Conservation (phyloP, 163 green algal species). For the Chlamydomonas reinhardtii region DNA sequence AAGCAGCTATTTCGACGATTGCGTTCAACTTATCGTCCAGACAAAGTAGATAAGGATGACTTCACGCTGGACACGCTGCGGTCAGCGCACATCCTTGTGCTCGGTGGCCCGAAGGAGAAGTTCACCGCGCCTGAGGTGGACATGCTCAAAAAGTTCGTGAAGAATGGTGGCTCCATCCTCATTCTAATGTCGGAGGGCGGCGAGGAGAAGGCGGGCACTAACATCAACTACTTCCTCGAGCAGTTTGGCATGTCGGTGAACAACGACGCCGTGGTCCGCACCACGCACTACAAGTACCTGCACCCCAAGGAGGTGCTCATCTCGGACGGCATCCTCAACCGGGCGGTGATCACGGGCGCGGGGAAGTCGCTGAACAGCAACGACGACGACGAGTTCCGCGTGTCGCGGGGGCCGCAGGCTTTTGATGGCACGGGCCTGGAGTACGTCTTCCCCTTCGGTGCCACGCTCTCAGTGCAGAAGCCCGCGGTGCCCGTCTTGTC, state of each 20-base stretch:
- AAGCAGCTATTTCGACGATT: slow-evolving; percentile 81
- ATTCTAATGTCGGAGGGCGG: slow-evolving; percentile 76
- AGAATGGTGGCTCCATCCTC: slow-evolving; percentile 71
- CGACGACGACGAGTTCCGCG: slow-evolving; percentile 54
- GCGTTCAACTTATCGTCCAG: slow-evolving; percentile 67
- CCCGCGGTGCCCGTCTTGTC: slow-evolving; percentile 84
- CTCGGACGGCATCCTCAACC: slow-evolving; percentile 85
- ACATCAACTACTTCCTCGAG: slow-evolving; percentile 89
- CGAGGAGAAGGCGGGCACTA: slow-evolving; percentile 73
- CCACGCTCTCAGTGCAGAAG: slow-evolving; percentile 78
- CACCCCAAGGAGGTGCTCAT: slow-evolving; percentile 90
- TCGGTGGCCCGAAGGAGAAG: slow-evolving; percentile 79
- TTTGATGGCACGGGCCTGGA: slow-evolving; percentile 74
- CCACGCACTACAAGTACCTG: slow-evolving; percentile 85
- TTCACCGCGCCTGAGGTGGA: slow-evolving; percentile 77
- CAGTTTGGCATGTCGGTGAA: slow-evolving; percentile 86
- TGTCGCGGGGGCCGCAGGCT: slow-evolving; percentile 35
- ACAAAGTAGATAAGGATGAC: slow-evolving; percentile 73
- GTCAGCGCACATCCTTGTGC: slow-evolving; percentile 74
- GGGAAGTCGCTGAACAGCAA: slow-evolving; percentile 46
- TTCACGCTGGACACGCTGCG: slow-evolving; percentile 70
- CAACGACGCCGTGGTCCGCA: slow-evolving; percentile 78
- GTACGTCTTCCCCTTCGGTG: slow-evolving; percentile 85
- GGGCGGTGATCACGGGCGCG: slow-evolving; percentile 66
- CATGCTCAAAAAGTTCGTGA: slow-evolving; percentile 68